A percentile compares a stretch with the other conserved stretches of the same genome.
These are phyloP conservation scores for Ceratocystis destructans DNA, from an alignment of 2,329 filamentous ascomycete species.

Conservation along the genomic window DNA sequence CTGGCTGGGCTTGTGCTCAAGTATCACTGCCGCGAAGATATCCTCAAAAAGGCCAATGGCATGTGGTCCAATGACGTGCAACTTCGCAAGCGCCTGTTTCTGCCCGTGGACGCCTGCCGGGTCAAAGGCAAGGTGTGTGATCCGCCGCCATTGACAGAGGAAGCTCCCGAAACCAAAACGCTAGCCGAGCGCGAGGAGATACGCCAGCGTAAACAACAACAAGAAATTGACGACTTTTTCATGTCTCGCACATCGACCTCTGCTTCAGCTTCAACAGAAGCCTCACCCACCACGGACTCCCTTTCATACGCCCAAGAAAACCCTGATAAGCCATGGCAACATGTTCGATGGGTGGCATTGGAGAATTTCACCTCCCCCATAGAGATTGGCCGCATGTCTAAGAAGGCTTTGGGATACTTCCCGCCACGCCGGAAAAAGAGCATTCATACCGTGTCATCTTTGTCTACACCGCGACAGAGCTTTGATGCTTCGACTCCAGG, in stretches of 20 bases:
- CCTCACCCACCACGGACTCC: background rate
- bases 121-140: constrained; percentile 60
- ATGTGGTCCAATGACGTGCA: constrained; percentile 95
- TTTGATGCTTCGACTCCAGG: constrained; percentile 38
- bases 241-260: constrained; percentile 8
- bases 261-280: background rate
- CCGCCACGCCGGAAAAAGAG: constrained; percentile 84
- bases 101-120: constrained; percentile 82
- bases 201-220: constrained; percentile 12
- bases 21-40: constrained; percentile 73
- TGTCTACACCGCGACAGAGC: constrained; percentile 54
- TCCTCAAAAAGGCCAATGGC: constrained; percentile 75
- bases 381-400: constrained; percentile 73
- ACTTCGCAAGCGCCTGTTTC: constrained; percentile 60
- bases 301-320: constrained; percentile 19
- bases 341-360: constrained; percentile 79
- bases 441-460: constrained; percentile 46
- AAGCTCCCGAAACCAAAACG: background rate
- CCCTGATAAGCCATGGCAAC: constrained; percentile 58
- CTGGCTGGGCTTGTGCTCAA: constrained; percentile 81
- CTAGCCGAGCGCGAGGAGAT: constrained; percentile 12
- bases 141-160: constrained; percentile 29
- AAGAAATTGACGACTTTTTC: constrained; percentile 16
- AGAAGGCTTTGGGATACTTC: constrained; percentile 76
- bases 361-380: constrained; percentile 56